A percentile compares a stretch with the other conserved stretches of the same genome.
Conservation (phyloP, 139 green algal species). For the Coccomyxa sp. region DNA sequence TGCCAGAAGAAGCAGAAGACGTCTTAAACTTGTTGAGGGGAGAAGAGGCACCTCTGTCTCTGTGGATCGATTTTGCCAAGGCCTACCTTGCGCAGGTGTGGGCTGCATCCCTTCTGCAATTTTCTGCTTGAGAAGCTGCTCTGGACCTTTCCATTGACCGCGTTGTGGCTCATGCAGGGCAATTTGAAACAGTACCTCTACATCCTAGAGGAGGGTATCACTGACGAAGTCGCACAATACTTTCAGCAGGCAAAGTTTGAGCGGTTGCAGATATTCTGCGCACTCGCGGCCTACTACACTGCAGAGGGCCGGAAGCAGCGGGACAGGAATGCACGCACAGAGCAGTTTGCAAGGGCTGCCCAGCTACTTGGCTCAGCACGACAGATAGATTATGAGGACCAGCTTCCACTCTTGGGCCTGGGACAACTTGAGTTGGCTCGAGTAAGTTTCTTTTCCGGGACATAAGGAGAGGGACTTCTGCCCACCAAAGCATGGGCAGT, state of each 20-base stretch:
- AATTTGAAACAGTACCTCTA: conserved; percentile 17
- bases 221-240: conserved; percentile 15
- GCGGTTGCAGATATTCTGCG: conserved; percentile 71
- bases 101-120: not conserved
- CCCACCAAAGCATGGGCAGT: too few relatives aligned
- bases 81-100: conserved; percentile 54
- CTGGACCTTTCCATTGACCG: not conserved
- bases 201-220: conserved; percentile 31
- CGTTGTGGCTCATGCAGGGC: conserved; percentile 15
- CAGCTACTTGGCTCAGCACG: conserved; percentile 34
- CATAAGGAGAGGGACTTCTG: too few relatives aligned
- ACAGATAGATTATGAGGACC: conserved; percentile 41
- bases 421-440: conserved; percentile 52
- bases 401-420: conserved; percentile 56
- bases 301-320: conserved; percentile 28
- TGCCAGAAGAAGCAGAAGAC: conserved; percentile 57
- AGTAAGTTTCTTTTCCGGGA: conserved; percentile 25
- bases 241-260: conserved; percentile 35
- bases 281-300: conserved; percentile 54
- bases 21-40: conserved; percentile 60
- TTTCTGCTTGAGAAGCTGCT: not conserved
- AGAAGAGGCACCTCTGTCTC: conserved; percentile 57
- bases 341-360: conserved; percentile 29
- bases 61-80: conserved; percentile 69
- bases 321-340: conserved; percentile 14